Evolutionary conservation across 1,284 basidiomycete genomes (phyloP), one percentile per base, ranked within the genome.

Genomic region (Wolfiporia cocos): DNA sequence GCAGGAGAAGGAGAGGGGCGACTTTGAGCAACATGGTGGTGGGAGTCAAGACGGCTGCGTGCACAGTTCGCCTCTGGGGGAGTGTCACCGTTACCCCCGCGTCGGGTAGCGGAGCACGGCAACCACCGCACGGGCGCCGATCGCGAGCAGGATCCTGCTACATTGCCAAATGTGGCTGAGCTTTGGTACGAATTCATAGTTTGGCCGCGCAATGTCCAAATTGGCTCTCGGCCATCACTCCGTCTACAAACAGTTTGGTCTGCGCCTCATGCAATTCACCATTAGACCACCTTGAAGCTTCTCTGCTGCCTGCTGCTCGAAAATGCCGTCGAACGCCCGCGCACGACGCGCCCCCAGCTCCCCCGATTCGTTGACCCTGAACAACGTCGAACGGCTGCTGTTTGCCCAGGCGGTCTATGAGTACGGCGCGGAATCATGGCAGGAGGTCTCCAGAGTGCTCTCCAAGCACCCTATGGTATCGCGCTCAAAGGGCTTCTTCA

Each of bases 381-480:
- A 61, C 42, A 73, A 68, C 45, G 59, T 82, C 33, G 86, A 89
- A 62, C 65, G 71, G 35, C 81, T 94, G 39, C 63, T 94, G 26
- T 74, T 94, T 39, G 76, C 89, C 2, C 91, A 94, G 64, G 83
- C 88, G 0, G 82, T 90, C 30, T 88, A 87, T 63, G 87, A 92
- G 58, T 71, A 83, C 46, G 91, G 91, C n/a, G 73, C 81, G 21
- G 66, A 75, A 36, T 65, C 76, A n/a, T 92, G 90, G 90, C 53
- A 69, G 28, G 62, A 70, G 9, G 77, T 92, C n/a, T 73, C 84
- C 22, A 73, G 73, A 41, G 52, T 86, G 3, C 71, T 93, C 19
- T 65, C 72, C 18, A 76, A 74, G 28, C 86, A 90, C 49, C 78
- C 86, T 11, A 66, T 88, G 7, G 64, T 86, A 29, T 65, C 68